Base-by-base conservation (phyloP, 1,284 basidiomycete genomes). In the Cryptococcus amylolentus region DNA sequence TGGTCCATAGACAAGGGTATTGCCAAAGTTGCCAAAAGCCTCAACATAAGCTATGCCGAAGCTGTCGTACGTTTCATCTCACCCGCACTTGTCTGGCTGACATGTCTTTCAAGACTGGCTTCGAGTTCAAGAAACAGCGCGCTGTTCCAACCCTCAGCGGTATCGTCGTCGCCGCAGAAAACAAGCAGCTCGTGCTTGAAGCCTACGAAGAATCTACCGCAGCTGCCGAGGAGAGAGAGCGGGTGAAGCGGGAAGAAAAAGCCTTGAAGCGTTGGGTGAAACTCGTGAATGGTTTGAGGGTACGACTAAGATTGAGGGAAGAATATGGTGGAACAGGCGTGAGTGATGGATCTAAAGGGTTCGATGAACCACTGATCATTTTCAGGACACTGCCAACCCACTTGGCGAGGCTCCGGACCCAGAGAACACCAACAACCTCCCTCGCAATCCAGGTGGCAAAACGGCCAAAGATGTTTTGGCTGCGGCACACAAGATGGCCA, bases 21-120 rank as follows among this genome's bases (percentile, higher is more conserved):
- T 18, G 87, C 87, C 6, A 98, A 96, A 78, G 84, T 96, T 57
- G 94, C 93, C 3, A 87, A 86, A 68, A 85, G 86, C 74, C 81
- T 98, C 10, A 88, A 86, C 3, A 86, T 98, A 53, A 88, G 91
- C 75, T 91, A 84, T 78, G 94, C 92, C 27, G 95, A 98, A 77
- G 94, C 96, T 16, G 64, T 92, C 91, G 77, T 77, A 51, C 51
- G 75, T 69, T 8, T 87, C 89, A 72, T 63, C 27, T 37, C 16
- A 1, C 35, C 23, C 38, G 13, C 18, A 31, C 39, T 37, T 51
- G 7, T 57, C 46, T 20, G 28, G 50, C 58, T 61, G 31, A 38
- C 52, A 9, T 56, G n/a, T 48, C 56, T 47, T 51, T 51, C 49
- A 50, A 74, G 64, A 69, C 68, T 37, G 89, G 92, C 13, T 98